Percentiles rank a stretch among this genome's conserved stretches.
phyloP scores from a whole-genome alignment of 768 basidiomycete genomes.

The Suillus placidus region DNA sequence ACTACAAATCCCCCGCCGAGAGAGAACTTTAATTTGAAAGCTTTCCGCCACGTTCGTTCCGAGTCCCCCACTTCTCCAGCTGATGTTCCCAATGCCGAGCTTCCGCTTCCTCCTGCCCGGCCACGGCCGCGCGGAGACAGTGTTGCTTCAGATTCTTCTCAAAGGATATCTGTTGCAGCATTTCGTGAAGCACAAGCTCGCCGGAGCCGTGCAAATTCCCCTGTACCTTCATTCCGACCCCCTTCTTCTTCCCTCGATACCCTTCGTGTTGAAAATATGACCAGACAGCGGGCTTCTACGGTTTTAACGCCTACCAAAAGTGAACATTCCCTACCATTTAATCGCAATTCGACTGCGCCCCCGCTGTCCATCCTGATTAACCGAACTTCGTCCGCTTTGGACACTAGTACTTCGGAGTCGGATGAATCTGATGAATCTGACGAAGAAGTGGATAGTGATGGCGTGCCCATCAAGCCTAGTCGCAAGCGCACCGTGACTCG shows the following conservation, averaged over 20 bases:
- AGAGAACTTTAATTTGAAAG: constrained; percentile 65
- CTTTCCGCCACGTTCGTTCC: constrained; percentile 69
- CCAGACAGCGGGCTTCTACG: constrained; percentile 33
- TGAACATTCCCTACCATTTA: constrained; percentile 16
- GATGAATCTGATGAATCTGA: constrained; percentile 41
- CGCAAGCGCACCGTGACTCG: constrained; percentile 40
- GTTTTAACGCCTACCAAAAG: constrained; percentile 26
- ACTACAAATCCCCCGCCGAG: constrained; percentile 25
- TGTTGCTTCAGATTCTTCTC: constrained; percentile 63
- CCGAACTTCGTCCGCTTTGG: constrained; percentile 18
- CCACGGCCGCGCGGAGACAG: constrained; percentile 61
- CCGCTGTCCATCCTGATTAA: constrained; percentile 9
- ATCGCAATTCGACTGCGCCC: constrained; percentile 18
- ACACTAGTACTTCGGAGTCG: constrained; percentile 28
- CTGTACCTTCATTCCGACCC: constrained; percentile 52
- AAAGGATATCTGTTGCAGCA: constrained; percentile 79
- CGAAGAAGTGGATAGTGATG: constrained; percentile 40
- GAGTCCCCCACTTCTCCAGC: constrained; percentile 37
- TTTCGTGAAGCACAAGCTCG: constrained; percentile 79
- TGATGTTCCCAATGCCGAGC: constrained; percentile 25
- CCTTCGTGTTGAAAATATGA: constrained; percentile 28
- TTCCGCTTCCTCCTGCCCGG: constrained; percentile 39
- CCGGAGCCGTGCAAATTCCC: constrained; percentile 62
- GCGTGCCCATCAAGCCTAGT: constrained; percentile 34
- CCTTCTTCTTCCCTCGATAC: constrained; percentile 39